These are phyloP conservation scores for Calcarisporium arbuscula DNA, from an alignment of 2,329 filamentous ascomycete species.

Conservation along the genomic window DNA sequence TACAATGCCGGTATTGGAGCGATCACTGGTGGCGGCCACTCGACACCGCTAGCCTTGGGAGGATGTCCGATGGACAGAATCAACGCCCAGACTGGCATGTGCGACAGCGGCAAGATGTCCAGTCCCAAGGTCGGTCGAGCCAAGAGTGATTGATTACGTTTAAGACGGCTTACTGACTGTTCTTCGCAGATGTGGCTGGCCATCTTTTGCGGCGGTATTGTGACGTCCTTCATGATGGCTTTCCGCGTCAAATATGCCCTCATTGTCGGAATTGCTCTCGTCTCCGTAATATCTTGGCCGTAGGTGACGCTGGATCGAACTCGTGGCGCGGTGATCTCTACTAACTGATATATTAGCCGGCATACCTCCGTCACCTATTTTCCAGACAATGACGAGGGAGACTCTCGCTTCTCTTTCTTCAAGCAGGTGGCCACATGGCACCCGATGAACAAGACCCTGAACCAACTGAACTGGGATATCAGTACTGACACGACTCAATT, in stretches of 20 bases:
- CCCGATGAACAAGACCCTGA: slow-evolving; percentile 58
- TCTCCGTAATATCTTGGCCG: slow-evolving; percentile 71
- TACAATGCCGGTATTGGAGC: slow-evolving; percentile 79
- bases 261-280: slow-evolving; percentile 64
- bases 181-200: slow-evolving; percentile 68
- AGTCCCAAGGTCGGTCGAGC: slow-evolving; percentile 55
- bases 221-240: slow-evolving; percentile 76
- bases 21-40: slow-evolving; percentile 59
- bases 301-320: slow-evolving; percentile 28
- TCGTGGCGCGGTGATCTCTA: no score
- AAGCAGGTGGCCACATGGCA: slow-evolving; percentile 66
- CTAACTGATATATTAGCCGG: slow-evolving; percentile 36
- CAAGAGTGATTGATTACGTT: background rate
- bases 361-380: slow-evolving; percentile 68
- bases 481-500: slow-evolving; percentile 53
- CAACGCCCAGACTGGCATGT: slow-evolving; percentile 40
- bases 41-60: slow-evolving; percentile 69
- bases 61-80: slow-evolving; percentile 60
- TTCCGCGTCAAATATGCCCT: slow-evolving; percentile 72
- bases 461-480: slow-evolving; percentile 61
- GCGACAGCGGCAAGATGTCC: slow-evolving; percentile 61
- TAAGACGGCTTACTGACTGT: slow-evolving; percentile 4
- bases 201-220: slow-evolving; percentile 70
- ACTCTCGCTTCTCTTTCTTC: slow-evolving; percentile 65
- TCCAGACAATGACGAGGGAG: slow-evolving; percentile 56